Evolutionary conservation across 305 asterid genomes (phyloP), one percentile per base, ranked within the genome.

Genomic region (Fraxinus floribunda): DNA sequence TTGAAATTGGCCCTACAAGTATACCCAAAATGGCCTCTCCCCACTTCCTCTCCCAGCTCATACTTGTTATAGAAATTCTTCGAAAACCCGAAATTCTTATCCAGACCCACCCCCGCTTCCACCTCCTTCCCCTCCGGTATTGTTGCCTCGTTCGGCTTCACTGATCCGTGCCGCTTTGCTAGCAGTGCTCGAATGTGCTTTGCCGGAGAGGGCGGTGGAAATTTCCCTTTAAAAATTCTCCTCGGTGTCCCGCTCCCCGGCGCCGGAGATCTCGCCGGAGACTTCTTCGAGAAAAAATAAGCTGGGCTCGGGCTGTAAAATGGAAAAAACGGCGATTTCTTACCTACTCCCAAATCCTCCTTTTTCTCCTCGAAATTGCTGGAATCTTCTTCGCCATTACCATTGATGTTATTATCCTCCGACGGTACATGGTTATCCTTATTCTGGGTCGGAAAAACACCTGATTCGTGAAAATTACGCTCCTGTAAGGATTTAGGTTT

Each of bases 1-100:
- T 88, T 94, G 79, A 89, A 88, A 89, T 84, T 91, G 32, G 98
- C 98, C 85, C 77, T 88, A 83, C 95, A 88, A 88, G 98, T 94
- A 84, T 92, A 92, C 79, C 97, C 98, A 88, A 94, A 94, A 88
- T 94, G 98, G 78, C 98, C 98, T 83, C 97, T 78, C 41, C 98
- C 98, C 49, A 92, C 95, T 83, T 93, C 98, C 55, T 88, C 97
- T 55, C 98, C 98, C 24, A 94, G 79, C 85, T 92, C 97, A 84
- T 91, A 94, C 80, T 89, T 92, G 35, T 77, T 87, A 24, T 81
- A 88, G 49, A 94, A 91, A 84, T 90, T 87, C 93, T 94, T 94
- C 55, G 93, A 89, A 81, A 89, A 94, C 38, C 98, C 98, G 78
- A 94, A 94, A 79, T 90, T 90, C 89, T 90, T 94, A 84, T 94